phyloP scores from a whole-genome alignment of 2,329 filamentous ascomycete species.

The Alternaria arbusti region DNA sequence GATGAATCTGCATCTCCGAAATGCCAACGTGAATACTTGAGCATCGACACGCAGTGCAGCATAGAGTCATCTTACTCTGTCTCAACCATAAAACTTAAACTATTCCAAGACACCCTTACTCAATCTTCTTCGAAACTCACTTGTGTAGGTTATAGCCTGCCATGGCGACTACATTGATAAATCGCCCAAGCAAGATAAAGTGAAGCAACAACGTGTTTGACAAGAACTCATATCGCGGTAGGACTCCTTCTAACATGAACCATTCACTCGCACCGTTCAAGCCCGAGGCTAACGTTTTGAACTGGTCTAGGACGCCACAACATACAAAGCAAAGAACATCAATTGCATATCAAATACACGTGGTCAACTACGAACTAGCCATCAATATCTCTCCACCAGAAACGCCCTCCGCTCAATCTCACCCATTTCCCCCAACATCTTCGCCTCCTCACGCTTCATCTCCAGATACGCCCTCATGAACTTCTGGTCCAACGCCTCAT shows the following conservation, averaged over 20 bases:
- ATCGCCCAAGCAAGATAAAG: neutral
- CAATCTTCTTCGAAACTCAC: neutral
- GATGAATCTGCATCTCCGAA: neutral
- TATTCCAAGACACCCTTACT: neutral
- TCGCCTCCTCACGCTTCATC: slow-evolving; percentile 66
- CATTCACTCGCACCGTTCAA: neutral
- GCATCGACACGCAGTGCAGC: neutral
- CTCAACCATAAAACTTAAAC: neutral
- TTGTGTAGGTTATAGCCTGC: neutral
- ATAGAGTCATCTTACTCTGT: neutral
- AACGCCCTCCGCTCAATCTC: slow-evolving; percentile 60
- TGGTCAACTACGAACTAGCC: neutral
- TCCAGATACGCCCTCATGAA: slow-evolving; percentile 63
- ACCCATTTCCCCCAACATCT: slow-evolving; percentile 58
- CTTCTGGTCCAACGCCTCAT: slow-evolving; percentile 54
- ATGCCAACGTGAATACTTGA: neutral
- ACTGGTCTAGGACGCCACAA: neutral
- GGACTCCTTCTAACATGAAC: neutral
- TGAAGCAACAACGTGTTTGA: neutral
- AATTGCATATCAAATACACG: neutral
- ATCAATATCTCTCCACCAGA: slow-evolving; percentile 71
- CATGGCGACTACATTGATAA: neutral
- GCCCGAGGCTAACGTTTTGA: neutral
- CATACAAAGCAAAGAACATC: neutral
- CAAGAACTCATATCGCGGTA: neutral